These are phyloP conservation scores for Soucietia sequanensis DNA, from an alignment of 805 yeast genomes.

Conservation along the genomic window DNA sequence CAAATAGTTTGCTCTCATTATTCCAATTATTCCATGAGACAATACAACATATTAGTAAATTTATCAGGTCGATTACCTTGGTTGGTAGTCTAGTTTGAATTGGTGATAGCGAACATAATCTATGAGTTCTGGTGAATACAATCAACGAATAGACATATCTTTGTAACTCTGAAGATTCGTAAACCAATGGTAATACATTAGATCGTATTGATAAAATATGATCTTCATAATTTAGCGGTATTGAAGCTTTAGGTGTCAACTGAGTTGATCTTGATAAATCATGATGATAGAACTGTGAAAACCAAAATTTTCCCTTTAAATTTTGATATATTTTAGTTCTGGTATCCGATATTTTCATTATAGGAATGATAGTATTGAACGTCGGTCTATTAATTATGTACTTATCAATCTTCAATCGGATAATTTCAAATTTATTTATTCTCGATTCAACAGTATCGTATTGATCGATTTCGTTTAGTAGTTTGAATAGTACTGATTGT, in stretches of 20 bases:
- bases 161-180: constrained; percentile 34
- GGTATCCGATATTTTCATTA: too few species aligned
- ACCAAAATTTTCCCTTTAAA: constrained; percentile 26
- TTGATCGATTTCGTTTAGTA: constrained; percentile 18
- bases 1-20: constrained; percentile 14
- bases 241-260: neutral
- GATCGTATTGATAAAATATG: constrained; percentile 7
- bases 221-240: constrained; percentile 1
- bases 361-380: constrained; percentile 13
- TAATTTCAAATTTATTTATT: neutral
- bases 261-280: neutral
- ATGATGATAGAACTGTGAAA: constrained; percentile 15
- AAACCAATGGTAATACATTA: constrained; percentile 14
- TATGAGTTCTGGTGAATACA: constrained; percentile 36
- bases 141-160: constrained; percentile 37
- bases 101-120: constrained; percentile 39
- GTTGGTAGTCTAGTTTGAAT: constrained; percentile 33
- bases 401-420: constrained; percentile 6
- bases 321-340: constrained; percentile 13
- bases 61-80: constrained; percentile 26
- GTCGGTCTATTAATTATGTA: constrained; percentile 11
- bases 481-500: constrained; percentile 15
- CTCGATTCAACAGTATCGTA: constrained; percentile 17
- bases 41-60: constrained; percentile 25
- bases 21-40: constrained; percentile 18